Conservation (phyloP, 192 early-diverging fungal genomes). For the Gamsiella multidivaricata region DNA sequence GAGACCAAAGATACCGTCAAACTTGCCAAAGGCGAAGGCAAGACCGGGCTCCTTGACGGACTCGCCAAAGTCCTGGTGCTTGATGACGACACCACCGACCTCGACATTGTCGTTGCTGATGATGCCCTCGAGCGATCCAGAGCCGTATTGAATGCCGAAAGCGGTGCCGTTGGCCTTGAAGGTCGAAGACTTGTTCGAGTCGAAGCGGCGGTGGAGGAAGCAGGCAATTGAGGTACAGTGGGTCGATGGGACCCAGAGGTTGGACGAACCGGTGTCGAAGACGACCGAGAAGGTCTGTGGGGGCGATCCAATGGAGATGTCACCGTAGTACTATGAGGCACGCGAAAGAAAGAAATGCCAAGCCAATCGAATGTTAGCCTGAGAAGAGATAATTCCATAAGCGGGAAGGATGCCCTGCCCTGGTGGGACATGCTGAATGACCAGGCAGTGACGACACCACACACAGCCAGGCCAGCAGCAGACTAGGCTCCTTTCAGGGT, state of each 20-base stretch:
- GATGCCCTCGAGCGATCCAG: constrained; percentile 95
- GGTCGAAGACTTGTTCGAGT: constrained; percentile 80
- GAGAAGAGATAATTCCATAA: not conserved
- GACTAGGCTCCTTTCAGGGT: not conserved
- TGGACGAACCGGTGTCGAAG: constrained; percentile 96
- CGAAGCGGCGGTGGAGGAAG: constrained; percentile 92
- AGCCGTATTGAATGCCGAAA: constrained; percentile 95
- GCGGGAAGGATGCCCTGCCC: too few relatives aligned
- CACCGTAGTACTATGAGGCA: constrained; percentile 87
- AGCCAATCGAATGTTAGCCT: not conserved
- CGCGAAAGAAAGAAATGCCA: not conserved
- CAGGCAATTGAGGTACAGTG: constrained; percentile 96
- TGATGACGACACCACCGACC: constrained; percentile 80
- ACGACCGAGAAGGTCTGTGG: constrained; percentile 92
- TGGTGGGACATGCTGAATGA: too few relatives aligned
- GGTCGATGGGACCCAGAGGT: constrained; percentile 94
- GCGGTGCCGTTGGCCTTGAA: constrained; percentile 92
- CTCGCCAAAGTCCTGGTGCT: constrained; percentile 92
- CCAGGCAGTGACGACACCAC: not conserved
- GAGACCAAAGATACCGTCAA: constrained; percentile 98
- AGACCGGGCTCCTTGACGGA: constrained; percentile 96
- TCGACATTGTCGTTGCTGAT: constrained; percentile 76
- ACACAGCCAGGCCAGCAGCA: not conserved
- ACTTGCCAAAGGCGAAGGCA: constrained; percentile 93
- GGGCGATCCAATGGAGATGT: constrained; percentile 89